These are phyloP conservation scores for Croton laevigatus DNA, from an alignment of 441 rosid genomes.

Conservation along the genomic window DNA sequence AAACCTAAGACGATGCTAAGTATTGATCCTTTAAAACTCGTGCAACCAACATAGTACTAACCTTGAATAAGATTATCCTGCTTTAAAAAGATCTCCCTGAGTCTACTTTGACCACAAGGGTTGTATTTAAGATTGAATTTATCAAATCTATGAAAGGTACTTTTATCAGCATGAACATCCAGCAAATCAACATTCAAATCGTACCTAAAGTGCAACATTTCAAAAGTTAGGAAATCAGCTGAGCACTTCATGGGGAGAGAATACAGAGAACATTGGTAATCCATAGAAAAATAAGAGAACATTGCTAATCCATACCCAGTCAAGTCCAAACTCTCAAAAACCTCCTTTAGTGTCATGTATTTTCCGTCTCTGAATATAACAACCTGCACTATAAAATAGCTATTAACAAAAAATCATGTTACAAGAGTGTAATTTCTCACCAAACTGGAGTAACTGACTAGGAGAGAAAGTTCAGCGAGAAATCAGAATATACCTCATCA, in stretches of 20 bases:
- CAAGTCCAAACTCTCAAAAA: conserved; percentile 73
- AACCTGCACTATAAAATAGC: conserved; percentile 38
- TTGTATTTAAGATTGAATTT: conserved; percentile 79
- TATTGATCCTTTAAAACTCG: neutral
- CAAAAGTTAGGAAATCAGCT: conserved; percentile 1
- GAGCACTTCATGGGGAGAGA: conserved; percentile 8
- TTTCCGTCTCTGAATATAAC: conserved; percentile 82
- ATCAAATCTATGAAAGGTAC: conserved; percentile 74
- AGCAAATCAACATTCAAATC: conserved; percentile 74
- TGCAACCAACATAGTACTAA: conserved; percentile 11
- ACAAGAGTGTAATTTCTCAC: neutral
- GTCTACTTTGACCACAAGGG: conserved; percentile 83
- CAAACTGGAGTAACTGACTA: neutral
- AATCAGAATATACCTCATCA: conserved; percentile 49
- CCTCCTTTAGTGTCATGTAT: conserved; percentile 64
- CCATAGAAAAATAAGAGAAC: conserved; percentile 17
- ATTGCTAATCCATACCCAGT: conserved; percentile 42
- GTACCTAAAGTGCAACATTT: conserved; percentile 37
- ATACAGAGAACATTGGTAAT: neutral
- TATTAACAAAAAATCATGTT: neutral
- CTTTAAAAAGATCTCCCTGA: conserved; percentile 71
- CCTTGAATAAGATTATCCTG: conserved; percentile 85
- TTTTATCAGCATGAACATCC: conserved; percentile 85
- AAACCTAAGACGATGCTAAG: neutral
- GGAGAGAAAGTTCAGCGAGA: conserved; percentile 5